phyloP scores from a whole-genome alignment of 495 filamentous ascomycete genomes.

The Trichoderma gamsii region DNA sequence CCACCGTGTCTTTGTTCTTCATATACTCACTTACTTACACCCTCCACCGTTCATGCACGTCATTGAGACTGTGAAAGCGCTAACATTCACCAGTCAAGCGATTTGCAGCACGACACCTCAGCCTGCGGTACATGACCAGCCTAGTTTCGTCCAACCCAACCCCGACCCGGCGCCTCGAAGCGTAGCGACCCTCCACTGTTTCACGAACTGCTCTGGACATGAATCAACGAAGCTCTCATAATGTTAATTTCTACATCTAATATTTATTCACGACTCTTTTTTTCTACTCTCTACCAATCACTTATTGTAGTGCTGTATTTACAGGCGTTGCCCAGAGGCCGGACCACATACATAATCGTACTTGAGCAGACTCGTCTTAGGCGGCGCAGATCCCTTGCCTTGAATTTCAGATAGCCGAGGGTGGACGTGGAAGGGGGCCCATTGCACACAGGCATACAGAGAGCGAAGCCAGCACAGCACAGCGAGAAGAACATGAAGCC shows the following conservation, averaged over 20 bases:
- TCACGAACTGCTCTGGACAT: background rate
- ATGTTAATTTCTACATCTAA: background rate
- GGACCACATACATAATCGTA: background rate
- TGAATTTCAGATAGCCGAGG: background rate
- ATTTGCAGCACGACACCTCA: conserved; percentile 6
- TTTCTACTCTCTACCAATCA: background rate
- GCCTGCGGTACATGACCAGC: conserved; percentile 8
- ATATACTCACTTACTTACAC: too few relatives aligned
- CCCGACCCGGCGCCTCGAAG: conserved; percentile 8
- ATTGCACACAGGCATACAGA: background rate
- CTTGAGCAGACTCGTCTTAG: background rate
- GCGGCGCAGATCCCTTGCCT: background rate
- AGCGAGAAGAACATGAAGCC: background rate
- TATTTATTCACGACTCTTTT: background rate
- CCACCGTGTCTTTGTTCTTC: too few relatives aligned
- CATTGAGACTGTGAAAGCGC: background rate
- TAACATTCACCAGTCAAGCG: conserved; percentile 10
- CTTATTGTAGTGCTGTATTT: background rate
- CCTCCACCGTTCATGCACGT: background rate
- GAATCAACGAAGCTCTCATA: background rate
- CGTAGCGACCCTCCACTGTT: background rate
- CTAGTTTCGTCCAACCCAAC: background rate
- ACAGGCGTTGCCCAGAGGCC: background rate
- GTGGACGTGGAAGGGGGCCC: background rate
- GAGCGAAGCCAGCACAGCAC: background rate